Evolutionary conservation across 805 yeast species (phyloP).

Genomic region (Pichia occidentalis): DNA sequence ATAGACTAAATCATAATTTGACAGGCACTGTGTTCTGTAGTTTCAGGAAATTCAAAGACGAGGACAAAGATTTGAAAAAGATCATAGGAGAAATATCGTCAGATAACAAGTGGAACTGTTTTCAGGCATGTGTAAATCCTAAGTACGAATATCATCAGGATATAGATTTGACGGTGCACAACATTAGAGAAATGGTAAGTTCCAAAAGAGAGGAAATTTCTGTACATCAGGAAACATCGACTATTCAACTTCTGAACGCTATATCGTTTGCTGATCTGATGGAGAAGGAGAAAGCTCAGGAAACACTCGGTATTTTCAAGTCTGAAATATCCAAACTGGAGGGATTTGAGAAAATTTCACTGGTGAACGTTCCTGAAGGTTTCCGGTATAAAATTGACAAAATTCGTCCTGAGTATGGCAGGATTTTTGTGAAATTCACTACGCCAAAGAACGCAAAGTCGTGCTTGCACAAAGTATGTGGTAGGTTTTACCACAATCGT

Average conservation of each 20-base stretch:
- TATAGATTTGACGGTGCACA: conserved; percentile 17
- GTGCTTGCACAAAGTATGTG: conserved; percentile 55
- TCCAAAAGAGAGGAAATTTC: conserved; percentile 13
- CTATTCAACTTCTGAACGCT: conserved; percentile 60
- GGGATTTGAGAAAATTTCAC: conserved; percentile 42
- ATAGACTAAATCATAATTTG: conserved; percentile 43
- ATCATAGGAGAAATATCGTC: conserved; percentile 31
- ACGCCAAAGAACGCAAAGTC: conserved; percentile 41
- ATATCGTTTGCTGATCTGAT: conserved; percentile 58
- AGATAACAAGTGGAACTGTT: conserved; percentile 31
- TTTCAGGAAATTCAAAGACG: conserved; percentile 19
- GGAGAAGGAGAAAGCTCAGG: conserved; percentile 41
- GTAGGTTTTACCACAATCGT: conserved; percentile 61
- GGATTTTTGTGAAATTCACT: conserved; percentile 60
- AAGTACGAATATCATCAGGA: conserved; percentile 19
- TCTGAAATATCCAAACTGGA: conserved; percentile 36
- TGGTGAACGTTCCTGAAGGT: conserved; percentile 50
- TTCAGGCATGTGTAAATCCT: conserved; percentile 34
- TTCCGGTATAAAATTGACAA: conserved; percentile 34
- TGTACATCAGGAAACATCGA: conserved; percentile 32
- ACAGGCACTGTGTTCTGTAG: conserved; percentile 56
- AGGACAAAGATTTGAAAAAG: conserved; percentile 17
- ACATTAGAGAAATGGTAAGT: conserved; percentile 16
- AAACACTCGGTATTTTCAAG: conserved; percentile 46
- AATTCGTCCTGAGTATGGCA: conserved; percentile 59